phyloP scores from a whole-genome alignment of 495 filamentous ascomycete genomes.

The Podospora tetraspora region DNA sequence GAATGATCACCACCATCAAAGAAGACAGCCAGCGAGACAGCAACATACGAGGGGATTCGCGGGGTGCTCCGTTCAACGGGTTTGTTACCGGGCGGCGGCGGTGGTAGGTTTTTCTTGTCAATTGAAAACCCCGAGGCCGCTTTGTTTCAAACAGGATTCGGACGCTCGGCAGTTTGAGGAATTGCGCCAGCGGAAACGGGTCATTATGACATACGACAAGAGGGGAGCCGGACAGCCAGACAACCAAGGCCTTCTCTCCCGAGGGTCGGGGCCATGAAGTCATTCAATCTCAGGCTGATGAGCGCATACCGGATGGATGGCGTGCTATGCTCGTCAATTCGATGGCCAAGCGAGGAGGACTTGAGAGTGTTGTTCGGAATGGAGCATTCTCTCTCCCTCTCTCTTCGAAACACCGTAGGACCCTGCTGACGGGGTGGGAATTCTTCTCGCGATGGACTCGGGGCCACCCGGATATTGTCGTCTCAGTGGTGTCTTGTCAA shows the following conservation, averaged over 20 bases:
- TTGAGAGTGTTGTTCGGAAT: neutral
- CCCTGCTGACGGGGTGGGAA: neutral
- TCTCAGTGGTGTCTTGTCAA: neutral
- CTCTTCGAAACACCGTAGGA: constrained; percentile 8
- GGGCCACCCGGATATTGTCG: neutral
- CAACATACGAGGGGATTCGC: neutral
- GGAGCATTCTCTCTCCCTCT: neutral
- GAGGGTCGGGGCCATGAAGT: neutral
- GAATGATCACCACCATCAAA: constrained; percentile 7
- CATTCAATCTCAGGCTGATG: constrained; percentile 1
- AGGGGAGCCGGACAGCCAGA: neutral
- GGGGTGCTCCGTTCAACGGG: neutral
- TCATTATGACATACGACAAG: constrained; percentile 2
- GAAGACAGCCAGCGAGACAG: neutral
- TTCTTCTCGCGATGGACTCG: neutral
- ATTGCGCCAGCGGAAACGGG: neutral
- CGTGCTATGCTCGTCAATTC: constrained; percentile 3
- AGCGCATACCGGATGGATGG: constrained; percentile 1
- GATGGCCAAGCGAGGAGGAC: neutral
- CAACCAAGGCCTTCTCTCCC: neutral
- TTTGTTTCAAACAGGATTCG: neutral
- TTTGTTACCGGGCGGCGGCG: neutral
- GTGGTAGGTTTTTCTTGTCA: neutral
- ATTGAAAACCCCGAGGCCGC: neutral
- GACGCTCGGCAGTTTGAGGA: constrained; percentile 8